phyloP scores from a whole-genome alignment of 1,284 basidiomycete genomes.

The Phellopilus nigrolimitatus region DNA sequence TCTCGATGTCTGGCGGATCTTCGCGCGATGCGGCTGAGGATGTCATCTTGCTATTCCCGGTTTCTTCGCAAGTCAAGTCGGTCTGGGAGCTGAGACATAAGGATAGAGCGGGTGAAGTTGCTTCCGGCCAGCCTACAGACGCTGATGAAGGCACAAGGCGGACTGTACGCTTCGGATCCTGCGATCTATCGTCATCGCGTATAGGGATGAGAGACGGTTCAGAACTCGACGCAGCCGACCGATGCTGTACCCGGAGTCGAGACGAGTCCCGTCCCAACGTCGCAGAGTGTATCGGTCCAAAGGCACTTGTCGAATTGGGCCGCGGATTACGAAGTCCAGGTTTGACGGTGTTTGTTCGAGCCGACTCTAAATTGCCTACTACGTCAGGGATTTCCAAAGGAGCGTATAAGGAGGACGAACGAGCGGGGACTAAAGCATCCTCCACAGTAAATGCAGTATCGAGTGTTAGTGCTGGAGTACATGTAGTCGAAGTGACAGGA shows the following conservation, averaged over 20 bases:
- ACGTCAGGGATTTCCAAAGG: conserved; percentile 9
- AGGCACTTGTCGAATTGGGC: conserved; percentile 28
- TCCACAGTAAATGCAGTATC: conserved; percentile 25
- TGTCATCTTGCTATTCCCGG: conserved; percentile 6
- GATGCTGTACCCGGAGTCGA: conserved; percentile 56
- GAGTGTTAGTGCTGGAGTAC: conserved; percentile 30
- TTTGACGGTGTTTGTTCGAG: conserved; percentile 12
- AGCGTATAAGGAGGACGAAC: conserved; percentile 46
- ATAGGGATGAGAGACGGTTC: conserved; percentile 67
- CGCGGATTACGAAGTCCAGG: conserved; percentile 15
- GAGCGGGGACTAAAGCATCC: conserved; percentile 46
- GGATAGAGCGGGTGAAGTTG: conserved; percentile 25
- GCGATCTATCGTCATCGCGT: conserved; percentile 38
- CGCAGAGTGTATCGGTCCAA: conserved; percentile 28
- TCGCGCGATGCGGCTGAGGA: conserved; percentile 40
- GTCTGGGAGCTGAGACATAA: conserved; percentile 42
- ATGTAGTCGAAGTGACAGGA: conserved; percentile 34
- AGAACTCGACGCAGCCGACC: conserved; percentile 67
- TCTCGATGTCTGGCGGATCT: conserved; percentile 51
- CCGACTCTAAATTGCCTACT: conserved; percentile 4
- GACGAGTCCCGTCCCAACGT: conserved; percentile 41
- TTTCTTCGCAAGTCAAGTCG: conserved; percentile 45
- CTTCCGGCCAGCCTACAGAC: conserved; percentile 22
- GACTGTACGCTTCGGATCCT: conserved; percentile 35
- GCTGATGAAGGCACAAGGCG: conserved; percentile 22